phyloP scores from a whole-genome alignment of 768 basidiomycete genomes.

The Thelephora aurantiotincta region DNA sequence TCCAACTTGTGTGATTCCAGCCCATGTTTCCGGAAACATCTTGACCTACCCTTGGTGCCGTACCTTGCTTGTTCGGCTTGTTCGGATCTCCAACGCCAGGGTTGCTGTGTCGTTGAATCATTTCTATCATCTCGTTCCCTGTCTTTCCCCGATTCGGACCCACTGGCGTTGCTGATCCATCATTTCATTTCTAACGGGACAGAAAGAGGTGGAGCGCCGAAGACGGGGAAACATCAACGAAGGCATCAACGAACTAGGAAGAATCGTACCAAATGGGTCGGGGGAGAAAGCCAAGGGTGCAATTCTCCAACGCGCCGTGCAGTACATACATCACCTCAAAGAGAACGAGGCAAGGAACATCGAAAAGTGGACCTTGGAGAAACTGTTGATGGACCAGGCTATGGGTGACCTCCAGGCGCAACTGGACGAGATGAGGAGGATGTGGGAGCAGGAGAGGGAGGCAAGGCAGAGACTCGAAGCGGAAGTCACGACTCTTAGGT shows the following conservation, averaged over 20 bases:
- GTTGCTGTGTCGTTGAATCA: too few species aligned
- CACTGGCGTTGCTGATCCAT: background rate
- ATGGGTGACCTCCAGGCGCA: constrained; percentile 80
- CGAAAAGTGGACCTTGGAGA: constrained; percentile 90
- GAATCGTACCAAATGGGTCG: constrained; percentile 76
- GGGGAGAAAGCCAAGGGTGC: constrained; percentile 86
- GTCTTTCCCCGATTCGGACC: background rate
- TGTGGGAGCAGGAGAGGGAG: constrained; percentile 68
- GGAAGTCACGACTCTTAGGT: constrained; percentile 47
- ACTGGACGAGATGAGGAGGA: constrained; percentile 65
- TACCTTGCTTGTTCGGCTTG: too few species aligned
- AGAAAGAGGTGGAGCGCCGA: constrained; percentile 98
- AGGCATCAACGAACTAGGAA: constrained; percentile 84
- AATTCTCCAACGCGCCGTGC: constrained; percentile 75
- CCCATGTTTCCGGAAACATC: too few species aligned
- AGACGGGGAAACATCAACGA: constrained; percentile 94
- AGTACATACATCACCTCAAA: constrained; percentile 85
- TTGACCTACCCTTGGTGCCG: too few species aligned
- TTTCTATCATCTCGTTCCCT: background rate
- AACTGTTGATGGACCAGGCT: constrained; percentile 82
- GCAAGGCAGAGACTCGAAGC: constrained; percentile 43
- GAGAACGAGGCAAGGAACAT: constrained; percentile 85
- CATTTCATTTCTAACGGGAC: constrained; percentile 2
- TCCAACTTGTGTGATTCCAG: background rate
- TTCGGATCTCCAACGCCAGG: too few species aligned